Base-by-base conservation (phyloP, 2,329 filamentous ascomycete genomes). In the Penicillium sp. region DNA sequence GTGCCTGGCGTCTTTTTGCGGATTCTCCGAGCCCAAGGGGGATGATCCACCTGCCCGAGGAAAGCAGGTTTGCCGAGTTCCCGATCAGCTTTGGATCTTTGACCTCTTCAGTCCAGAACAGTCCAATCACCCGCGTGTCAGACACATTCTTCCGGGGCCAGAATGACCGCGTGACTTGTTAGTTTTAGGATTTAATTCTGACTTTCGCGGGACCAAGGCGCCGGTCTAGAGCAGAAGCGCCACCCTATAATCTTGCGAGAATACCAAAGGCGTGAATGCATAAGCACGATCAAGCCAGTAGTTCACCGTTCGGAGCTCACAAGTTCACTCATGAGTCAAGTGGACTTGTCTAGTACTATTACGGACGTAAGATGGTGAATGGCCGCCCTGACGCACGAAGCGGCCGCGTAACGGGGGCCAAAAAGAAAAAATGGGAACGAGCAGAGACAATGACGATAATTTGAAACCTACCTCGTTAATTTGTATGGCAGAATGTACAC, bases 11-110 rank as follows among this genome's bases (percentile, higher is more conserved):
- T 21, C 53, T 51, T 57, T 44, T 28, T 57, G 54, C 52, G 52
- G 52, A 41, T 48, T 42, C 34, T 38, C 16, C 34, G 16, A 36
- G 16, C 38, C 29, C 41, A 54, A 51, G 8, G 36, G 16, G 41
- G 52, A 44, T 31, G 49, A 54, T 52, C 54, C 53, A 51, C 56
- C n/a, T 56, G 52, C 52, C 45, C 49, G 6, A 43, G 42, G 33
- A 36, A 3, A 55, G 57, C 43, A 59, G 47, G 57, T 59, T 38
- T 45, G 33, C 54, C 57, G 57, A 57, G 26, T 34, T 44, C 28
- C 38, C 36, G 43, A 51, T 47, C 54, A 54, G 48, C 41, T 18
- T 21, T 21, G 18, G 34, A 34, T 49, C 54, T 48, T 43, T 49
- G 52, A 57, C 47, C 51, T 57, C 39, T 26, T 26, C 24, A 6